Base-by-base conservation (phyloP, 2,329 filamentous ascomycete genomes). In the Colletotrichum coccodes region DNA sequence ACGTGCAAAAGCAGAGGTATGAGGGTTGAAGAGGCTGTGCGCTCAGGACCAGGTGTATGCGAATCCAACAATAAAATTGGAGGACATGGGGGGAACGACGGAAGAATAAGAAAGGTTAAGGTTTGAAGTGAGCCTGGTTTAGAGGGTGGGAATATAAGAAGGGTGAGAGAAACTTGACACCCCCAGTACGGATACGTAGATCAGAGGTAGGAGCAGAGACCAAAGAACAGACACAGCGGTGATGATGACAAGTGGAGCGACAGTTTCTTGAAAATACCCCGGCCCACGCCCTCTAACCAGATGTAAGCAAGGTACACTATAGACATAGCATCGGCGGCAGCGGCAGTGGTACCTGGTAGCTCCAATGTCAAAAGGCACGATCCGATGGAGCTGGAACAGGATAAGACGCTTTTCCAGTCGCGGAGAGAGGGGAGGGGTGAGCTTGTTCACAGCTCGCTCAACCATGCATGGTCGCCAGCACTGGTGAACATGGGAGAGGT, bases 61-160 rank as follows among this genome's bases (percentile, higher is more conserved):
- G 30, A 68, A 57, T 68, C 28, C 52, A 28, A 42, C n/a, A 49
- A 54, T 54, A 58, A 70, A 44, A 70, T 70, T 70, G 42, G 52
- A 70, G 66, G 62, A 40, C 50, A 60, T 57, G 56, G 50, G 54
- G 47, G 53, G 21, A 34, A 56, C 53, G 38, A 58, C 53, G 44
- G 42, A 40, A 49, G 56, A 67, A 67, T 47, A 68, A 68, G 65
- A 64, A 69, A 68, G n/a, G 60, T 60, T 63, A 53, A 69, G 49
- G 65, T 69, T 69, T 65, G 61, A 54, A 56, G 26, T 65, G 65
- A 57, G 47, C 61, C 65, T 60, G 47, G 65, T 60, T n/a, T 26
- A 52, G 54, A 56, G 65, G 60, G 54, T 68, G 53, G 60, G 40
- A 65, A 42, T 44, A 60, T 21, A 42, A 52, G 21, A 21, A 38